Evolutionary conservation across 2,329 filamentous ascomycete genomes (phyloP).

Genomic region (Cercospora brassicicola): DNA sequence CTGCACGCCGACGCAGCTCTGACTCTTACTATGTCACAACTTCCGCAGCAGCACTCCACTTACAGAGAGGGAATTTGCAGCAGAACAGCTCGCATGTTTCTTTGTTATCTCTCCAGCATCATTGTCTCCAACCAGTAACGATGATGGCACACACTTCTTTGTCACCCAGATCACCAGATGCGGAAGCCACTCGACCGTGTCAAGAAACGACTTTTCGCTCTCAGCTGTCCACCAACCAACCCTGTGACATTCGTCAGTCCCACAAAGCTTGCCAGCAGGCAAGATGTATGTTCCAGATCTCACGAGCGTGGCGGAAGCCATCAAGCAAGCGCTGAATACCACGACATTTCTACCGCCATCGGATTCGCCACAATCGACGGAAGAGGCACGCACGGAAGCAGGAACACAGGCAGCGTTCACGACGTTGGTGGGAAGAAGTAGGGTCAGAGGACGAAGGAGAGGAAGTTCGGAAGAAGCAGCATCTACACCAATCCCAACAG

Average conservation of each 20-base stretch:
- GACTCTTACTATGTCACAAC: no score
- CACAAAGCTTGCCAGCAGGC: not conserved
- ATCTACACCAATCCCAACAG: not conserved
- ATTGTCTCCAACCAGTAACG: not conserved
- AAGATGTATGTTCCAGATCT: conserved; percentile 28
- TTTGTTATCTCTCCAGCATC: no score
- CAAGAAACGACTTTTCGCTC: no score
- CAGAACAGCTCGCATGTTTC: no score
- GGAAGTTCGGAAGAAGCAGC: not conserved
- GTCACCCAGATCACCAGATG: not conserved
- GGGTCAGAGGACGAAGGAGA: not conserved
- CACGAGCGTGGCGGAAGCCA: conserved; percentile 18
- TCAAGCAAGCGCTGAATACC: conserved; percentile 6
- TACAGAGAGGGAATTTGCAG: no score
- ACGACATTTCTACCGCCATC: not conserved
- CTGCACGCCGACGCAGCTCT: no score
- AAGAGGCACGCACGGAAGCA: not conserved
- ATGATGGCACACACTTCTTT: not conserved
- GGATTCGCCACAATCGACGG: conserved; percentile 17
- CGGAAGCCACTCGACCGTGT: no score
- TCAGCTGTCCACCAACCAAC: no score
- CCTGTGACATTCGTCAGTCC: no score
- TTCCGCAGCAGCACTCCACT: no score
- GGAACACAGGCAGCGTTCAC: not conserved
- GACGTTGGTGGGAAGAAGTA: not conserved